Percentiles rank a stretch among this genome's conserved stretches.
These are phyloP conservation scores for Coemansia sp. DNA, from an alignment of 192 early-diverging fungal species.

Conservation along the genomic window DNA sequence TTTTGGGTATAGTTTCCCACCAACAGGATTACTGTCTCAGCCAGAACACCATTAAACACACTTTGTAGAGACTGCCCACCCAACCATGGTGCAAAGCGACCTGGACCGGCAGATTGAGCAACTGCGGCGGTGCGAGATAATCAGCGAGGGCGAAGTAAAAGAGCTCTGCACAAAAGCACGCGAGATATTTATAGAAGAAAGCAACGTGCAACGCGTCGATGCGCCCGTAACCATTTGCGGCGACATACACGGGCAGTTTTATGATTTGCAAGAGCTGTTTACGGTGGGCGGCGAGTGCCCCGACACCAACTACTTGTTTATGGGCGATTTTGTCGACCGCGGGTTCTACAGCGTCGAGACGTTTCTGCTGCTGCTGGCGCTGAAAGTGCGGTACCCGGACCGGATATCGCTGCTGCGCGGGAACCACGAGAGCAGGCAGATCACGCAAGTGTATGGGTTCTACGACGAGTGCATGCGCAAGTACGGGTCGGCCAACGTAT, in stretches of 20 bases:
- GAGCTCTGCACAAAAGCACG: slow-evolving; percentile 97
- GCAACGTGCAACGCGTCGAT: slow-evolving; percentile 96
- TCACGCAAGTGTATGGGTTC: slow-evolving; percentile 98
- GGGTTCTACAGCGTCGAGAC: slow-evolving; percentile 97
- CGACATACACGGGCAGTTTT: slow-evolving; percentile 98
- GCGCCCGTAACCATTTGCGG: slow-evolving; percentile 94
- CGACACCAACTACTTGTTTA: slow-evolving; percentile 96
- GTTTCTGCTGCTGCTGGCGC: slow-evolving; percentile 87
- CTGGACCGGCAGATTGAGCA: slow-evolving; percentile 79
- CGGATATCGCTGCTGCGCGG: slow-evolving; percentile 90
- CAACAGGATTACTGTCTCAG: no score
- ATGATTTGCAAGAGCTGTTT: slow-evolving; percentile 93
- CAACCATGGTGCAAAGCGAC: slow-evolving; percentile 48
- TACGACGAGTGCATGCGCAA: slow-evolving; percentile 97
- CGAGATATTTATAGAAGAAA: slow-evolving; percentile 96
- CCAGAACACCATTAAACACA: no score
- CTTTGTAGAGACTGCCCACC: no score
- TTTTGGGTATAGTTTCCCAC: no score
- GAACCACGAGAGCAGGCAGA: slow-evolving; percentile 91
- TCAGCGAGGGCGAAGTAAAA: slow-evolving; percentile 94
- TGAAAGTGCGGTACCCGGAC: slow-evolving; percentile 90
- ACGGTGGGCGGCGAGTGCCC: slow-evolving; percentile 91
- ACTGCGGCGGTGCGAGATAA: slow-evolving; percentile 85
- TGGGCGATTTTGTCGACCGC: slow-evolving; percentile 97
- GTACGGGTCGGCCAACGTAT: slow-evolving; percentile 94